Conservation (phyloP, 2,329 filamentous ascomycete genomes). For the Microsporum canis region DNA sequence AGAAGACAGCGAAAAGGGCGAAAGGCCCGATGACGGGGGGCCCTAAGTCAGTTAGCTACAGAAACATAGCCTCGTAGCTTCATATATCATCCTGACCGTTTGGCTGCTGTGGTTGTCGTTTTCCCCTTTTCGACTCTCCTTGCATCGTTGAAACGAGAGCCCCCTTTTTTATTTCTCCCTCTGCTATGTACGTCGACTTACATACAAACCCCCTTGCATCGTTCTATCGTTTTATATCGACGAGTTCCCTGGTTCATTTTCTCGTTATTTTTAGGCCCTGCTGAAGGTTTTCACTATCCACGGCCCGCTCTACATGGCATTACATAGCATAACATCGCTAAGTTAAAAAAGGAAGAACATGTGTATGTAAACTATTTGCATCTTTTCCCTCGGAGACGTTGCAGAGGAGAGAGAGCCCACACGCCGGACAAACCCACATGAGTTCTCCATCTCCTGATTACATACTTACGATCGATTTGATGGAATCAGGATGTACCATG, state of each 20-base stretch:
- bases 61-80: too few species aligned
- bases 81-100: too few species aligned
- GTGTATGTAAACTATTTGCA: neutral
- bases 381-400: neutral
- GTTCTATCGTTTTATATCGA: neutral
- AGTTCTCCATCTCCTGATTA: neutral
- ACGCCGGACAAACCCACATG: too few species aligned
- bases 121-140: neutral
- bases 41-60: neutral
- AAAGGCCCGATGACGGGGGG: neutral
- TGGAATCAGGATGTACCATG: too few species aligned
- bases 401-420: too few species aligned
- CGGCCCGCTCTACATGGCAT: slow-evolving; percentile 1
- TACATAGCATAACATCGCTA: slow-evolving; percentile 1
- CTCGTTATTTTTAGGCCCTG: slow-evolving; percentile 2
- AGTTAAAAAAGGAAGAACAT: neutral
- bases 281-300: slow-evolving; percentile 3
- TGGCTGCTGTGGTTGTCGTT: too few species aligned
- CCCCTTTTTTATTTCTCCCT: neutral
- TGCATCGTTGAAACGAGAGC: neutral
- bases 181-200: too few species aligned
- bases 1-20: neutral
- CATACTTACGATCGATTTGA: neutral
- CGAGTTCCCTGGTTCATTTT: neutral
- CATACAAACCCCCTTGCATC: neutral